These are phyloP conservation scores for Tetrapisispora nanseiensis DNA, from an alignment of 805 yeast genomes.

Conservation along the genomic window DNA sequence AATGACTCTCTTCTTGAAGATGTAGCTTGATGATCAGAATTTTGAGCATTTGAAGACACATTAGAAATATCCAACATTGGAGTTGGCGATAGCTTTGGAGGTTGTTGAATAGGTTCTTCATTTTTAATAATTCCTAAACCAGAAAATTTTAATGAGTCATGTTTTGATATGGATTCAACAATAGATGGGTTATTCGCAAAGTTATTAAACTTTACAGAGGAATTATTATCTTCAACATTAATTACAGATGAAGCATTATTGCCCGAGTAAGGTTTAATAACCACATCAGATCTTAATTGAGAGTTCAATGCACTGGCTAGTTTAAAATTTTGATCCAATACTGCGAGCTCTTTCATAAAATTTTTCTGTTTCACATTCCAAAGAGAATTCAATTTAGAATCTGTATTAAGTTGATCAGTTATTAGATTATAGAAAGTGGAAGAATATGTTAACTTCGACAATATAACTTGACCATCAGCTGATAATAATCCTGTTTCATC, in stretches of 20 bases:
- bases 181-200: background rate
- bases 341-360: constrained; percentile 14
- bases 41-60: background rate
- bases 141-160: background rate
- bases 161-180: background rate
- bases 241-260: background rate
- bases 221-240: background rate
- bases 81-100: no score
- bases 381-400: constrained; percentile 17
- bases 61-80: no score
- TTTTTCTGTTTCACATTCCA: constrained; percentile 18
- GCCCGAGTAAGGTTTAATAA: constrained; percentile 15
- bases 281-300: constrained; percentile 14
- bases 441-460: constrained; percentile 16
- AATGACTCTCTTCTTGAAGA: background rate
- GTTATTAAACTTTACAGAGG: background rate
- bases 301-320: constrained; percentile 17
- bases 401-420: constrained; percentile 20
- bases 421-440: constrained; percentile 16
- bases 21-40: background rate
- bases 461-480: constrained; percentile 18
- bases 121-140: background rate
- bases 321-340: constrained; percentile 19
- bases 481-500: constrained; percentile 23
- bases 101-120: background rate